Percentiles rank a stretch among this genome's conserved stretches.
Conservation (phyloP, 2,329 filamentous ascomycete genomes). For the Endoconidiophora laricicola region DNA sequence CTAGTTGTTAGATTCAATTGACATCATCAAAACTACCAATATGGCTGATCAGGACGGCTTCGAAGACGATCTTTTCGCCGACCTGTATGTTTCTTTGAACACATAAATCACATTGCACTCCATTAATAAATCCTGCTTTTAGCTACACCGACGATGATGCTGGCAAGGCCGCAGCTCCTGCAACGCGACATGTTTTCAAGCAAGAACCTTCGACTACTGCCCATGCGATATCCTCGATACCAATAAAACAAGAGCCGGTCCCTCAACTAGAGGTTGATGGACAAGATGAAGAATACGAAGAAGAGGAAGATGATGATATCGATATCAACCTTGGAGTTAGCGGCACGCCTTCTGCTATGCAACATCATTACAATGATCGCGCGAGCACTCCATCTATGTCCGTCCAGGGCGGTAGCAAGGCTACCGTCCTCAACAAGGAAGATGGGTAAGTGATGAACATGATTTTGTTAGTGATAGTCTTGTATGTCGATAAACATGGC, state of each 20-base stretch:
- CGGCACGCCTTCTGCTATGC: slow-evolving; percentile 13
- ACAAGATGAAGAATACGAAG: slow-evolving; percentile 28
- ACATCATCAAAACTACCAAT: slow-evolving; percentile 6
- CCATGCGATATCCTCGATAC: not conserved
- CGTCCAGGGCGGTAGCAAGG: slow-evolving; percentile 28
- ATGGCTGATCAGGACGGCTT: slow-evolving; percentile 73
- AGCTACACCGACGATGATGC: slow-evolving; percentile 14
- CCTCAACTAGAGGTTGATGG: slow-evolving; percentile 20
- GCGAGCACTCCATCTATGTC: slow-evolving; percentile 17
- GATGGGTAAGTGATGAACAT: slow-evolving; percentile 24
- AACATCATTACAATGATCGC: slow-evolving; percentile 17
- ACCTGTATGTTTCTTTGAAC: slow-evolving; percentile 49
- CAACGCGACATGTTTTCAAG: not conserved
- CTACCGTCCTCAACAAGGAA: slow-evolving; percentile 35
- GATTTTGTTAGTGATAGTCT: not conserved
- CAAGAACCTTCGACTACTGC: not conserved
- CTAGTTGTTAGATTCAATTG: not conserved
- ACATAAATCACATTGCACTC: not conserved
- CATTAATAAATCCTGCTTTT: not conserved
- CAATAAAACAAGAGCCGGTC: slow-evolving; percentile 17
- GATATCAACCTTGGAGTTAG: slow-evolving; percentile 39
- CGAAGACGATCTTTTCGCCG: slow-evolving; percentile 89
- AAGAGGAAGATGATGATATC: slow-evolving; percentile 35
- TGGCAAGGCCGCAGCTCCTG: slow-evolving; percentile 11
- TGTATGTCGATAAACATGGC: no score